These are phyloP conservation scores for Fraxinus sp. DNA, from an alignment of 305 asterid genomes.

Conservation along the genomic window DNA sequence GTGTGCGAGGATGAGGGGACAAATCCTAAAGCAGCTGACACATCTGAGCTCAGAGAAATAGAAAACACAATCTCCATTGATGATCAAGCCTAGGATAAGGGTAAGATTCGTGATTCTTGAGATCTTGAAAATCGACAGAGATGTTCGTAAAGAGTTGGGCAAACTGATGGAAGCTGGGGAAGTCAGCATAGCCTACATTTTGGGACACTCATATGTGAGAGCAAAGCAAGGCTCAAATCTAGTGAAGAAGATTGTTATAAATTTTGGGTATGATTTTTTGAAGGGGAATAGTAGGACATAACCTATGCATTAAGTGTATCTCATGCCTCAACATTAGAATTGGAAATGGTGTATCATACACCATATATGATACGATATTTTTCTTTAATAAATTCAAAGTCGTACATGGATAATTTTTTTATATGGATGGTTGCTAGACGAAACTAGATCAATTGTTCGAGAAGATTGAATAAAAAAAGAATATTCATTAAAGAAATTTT, in stretches of 20 bases:
- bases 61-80: not conserved
- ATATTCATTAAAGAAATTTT: not conserved
- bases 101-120: not conserved
- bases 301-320: slow-evolving; percentile 17
- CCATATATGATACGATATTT: not conserved
- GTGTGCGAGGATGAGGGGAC: not conserved
- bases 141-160: slow-evolving; percentile 1
- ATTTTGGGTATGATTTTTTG: slow-evolving; percentile 14
- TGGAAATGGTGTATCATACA: slow-evolving; percentile 11
- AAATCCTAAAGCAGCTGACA: not conserved
- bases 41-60: not conserved
- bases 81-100: not conserved
- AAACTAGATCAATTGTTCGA: not conserved
- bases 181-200: not conserved
- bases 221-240: slow-evolving; percentile 12
- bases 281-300: slow-evolving; percentile 14
- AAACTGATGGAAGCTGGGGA: slow-evolving; percentile 17
- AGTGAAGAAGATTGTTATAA: slow-evolving; percentile 9
- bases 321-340: slow-evolving; percentile 16
- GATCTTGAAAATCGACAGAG: not conserved
- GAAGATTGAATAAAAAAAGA: not conserved
- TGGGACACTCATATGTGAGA: slow-evolving; percentile 4
- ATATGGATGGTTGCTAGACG: not conserved
- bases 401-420: not conserved
- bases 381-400: not conserved